Base-by-base conservation (phyloP, 1,284 basidiomycete species). In the Xerocomus alliaceus region DNA sequence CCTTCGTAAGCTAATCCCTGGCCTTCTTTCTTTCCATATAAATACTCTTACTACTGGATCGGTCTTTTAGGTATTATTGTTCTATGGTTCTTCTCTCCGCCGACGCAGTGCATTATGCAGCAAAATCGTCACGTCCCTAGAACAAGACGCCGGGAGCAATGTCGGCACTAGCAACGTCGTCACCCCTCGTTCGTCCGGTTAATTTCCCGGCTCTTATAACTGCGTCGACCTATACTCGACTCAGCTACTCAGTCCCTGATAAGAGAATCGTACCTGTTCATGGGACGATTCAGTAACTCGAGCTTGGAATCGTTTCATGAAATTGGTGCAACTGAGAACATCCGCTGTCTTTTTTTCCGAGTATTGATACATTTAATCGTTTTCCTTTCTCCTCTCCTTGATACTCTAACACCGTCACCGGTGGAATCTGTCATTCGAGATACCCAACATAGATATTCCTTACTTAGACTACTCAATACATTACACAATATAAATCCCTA, bases 91-190 rank as follows among this genome's bases (percentile, higher is more conserved):
- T 4, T 67, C 71, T 41, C 39, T 41, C 60, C 83, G 90, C 11
- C 76, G 76, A 45, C 77, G 78, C 17, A 91, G 88, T 68, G 83
- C 79, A 66, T 84, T 91, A 65, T 86, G 87, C 35, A 71, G 79
- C 17, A 73, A 73, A 60, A n/a, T n/a, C n/a, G 74, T 84, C 17
- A 70, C 77, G 64, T 73, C 78, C 48, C 24, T 41, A 5, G 56
- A 65, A 15, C 48, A 64, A 37, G 50, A 5, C 39, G 39, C 39
- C 11, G 18, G 2, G n/a, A 41, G 11, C 39, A 11, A 10, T 11
- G 42, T 53, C 9, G 45, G 55, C 13, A 24, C 47, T 35, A 45
- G 13, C 11, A 32, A 37, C 0, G 20, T 17, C 22, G 8, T 46
- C 46, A 37, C 22, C 4, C 15, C 54, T 46, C 28, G 26, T 29